phyloP scores from a whole-genome alignment of 495 filamentous ascomycete species.

The Aspergillus coremiiformis region DNA sequence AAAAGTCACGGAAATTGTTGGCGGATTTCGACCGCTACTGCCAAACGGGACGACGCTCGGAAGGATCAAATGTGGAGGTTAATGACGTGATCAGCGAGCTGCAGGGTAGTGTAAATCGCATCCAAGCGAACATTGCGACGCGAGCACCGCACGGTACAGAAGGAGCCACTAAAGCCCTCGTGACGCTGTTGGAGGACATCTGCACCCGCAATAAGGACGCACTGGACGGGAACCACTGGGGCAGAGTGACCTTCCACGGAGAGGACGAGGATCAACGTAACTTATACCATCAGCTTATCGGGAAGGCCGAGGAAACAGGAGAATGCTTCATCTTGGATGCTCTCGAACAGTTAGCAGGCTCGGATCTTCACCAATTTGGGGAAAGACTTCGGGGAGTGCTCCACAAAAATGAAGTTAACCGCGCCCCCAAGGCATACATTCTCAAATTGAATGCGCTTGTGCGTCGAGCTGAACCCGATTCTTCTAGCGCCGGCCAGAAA shows the following conservation, averaged over 20 bases:
- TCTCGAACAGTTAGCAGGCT: slow-evolving; percentile 28
- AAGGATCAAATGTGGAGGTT: slow-evolving; percentile 22
- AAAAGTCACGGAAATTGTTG: slow-evolving; percentile 30
- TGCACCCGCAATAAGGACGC: slow-evolving; percentile 40
- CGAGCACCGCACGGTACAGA: slow-evolving; percentile 35
- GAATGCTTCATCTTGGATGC: slow-evolving; percentile 40
- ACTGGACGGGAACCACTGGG: slow-evolving; percentile 33
- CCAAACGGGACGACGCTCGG: slow-evolving; percentile 23
- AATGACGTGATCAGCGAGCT: slow-evolving; percentile 28
- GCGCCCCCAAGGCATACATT: slow-evolving; percentile 32
- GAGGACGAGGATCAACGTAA: slow-evolving; percentile 46
- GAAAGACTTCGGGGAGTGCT: slow-evolving; percentile 29
- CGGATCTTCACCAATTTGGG: slow-evolving; percentile 27
- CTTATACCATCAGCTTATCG: slow-evolving; percentile 43
- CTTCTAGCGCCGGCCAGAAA: slow-evolving; percentile 27
- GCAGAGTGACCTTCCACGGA: slow-evolving; percentile 28
- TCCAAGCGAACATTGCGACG: slow-evolving; percentile 28
- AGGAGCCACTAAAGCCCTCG: slow-evolving; percentile 33
- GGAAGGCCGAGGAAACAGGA: slow-evolving; percentile 27
- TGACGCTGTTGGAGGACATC: slow-evolving; percentile 39
- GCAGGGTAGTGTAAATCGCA: slow-evolving; percentile 26
- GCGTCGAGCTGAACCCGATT: slow-evolving; percentile 23
- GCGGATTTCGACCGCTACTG: slow-evolving; percentile 39
- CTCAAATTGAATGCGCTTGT: slow-evolving; percentile 26
- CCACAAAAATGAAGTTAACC: slow-evolving; percentile 34